Evolutionary conservation across 1,284 basidiomycete species (phyloP), one percentile per base, ranked within the genome.

Genomic region (Abortiporus biennis): DNA sequence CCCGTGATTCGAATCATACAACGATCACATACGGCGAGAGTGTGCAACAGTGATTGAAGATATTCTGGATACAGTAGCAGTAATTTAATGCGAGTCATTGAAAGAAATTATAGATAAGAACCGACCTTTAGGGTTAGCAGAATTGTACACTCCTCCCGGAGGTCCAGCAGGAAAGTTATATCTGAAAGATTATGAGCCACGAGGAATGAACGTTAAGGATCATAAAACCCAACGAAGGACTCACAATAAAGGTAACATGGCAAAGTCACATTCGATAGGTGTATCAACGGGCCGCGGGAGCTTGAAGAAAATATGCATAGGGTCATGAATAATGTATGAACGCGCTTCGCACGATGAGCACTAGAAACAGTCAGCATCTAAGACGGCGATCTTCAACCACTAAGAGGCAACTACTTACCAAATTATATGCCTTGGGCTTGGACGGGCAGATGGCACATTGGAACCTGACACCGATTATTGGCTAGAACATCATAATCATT

Each of bases 281-380:
- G 72, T 68, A 40, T 88, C 73, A 12, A 92, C 80, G 1, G 84
- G 87, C 6, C 87, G 74, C 33, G 81, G 80, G 27, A 94, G 69
- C 56, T 89, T 92, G 71, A 93, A 80, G 67, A 94, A 95, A 22
- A 87, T 69, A 52, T 95, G 91, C 61, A 74, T 75, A 0, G 89
- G 78, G 57, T 93, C 80, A 55, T 95, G 91, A 17, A 89, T 54
- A 6, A 72, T 63, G 54, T 92, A 89, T 1, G 89, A 92, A 29
- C 71, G 71, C 32, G 68, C 61, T 62, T 95, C 92, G 58, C 92
- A 95, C 19, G 70, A 69, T 17, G 74, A 68, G 58, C 92, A 94
- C 88, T 92, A n/a, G 3, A n/a, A 12, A 9, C 16, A 45, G 38
- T 50, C 48, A n/a, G n/a, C n/a, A 29, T 29, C 9, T 29, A 29